Evolutionary conservation across 225 moss, liverwort and hornwort genomes (phyloP), one percentile per base, ranked within the genome.

Genomic region (Takakia lepidozioides): DNA sequence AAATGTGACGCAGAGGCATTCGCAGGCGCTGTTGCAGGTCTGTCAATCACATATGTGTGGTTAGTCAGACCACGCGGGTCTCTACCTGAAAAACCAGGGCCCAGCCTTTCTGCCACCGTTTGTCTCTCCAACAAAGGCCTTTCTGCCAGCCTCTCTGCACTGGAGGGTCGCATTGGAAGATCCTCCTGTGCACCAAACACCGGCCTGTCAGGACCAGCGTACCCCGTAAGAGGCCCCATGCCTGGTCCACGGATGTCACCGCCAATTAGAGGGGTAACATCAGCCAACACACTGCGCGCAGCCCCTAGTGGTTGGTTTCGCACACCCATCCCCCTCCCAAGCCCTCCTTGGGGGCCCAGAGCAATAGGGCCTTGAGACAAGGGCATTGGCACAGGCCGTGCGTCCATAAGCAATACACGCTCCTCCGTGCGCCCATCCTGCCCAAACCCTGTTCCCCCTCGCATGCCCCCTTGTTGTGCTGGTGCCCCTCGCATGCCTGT

Each of bases 361-460:
- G 82, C 91, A 50, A 98, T 71, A 45, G 49, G 58, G 23, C 80
- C 75, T 37, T 82, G 87, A 58, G 90, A 72, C 38, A 90, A 67
- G 10, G 91, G 80, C 80, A 91, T 91, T 1, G 84, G 82, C 25
- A 91, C 64, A 24, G 84, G 67, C 14, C 89, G 81, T 23, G 54
- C 63, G 7, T 93, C 93, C 73, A 85, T 75, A 52, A 74, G 5
- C 27, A 81, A 63, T 13, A 63, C 56, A n/a, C 89, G 76, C 54
- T 98, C 95, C 70, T 90, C 90, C 83, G 76, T 80, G 10, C 93
- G 65, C 25, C 87, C 90, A 67, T 95, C 93, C 68, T 98, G 95
- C 11, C 57, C 70, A 58, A 68, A 76, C 29, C 64, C 66, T 38
- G 68, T 54, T 18, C 59, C 57, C 37, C 36, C 54, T 26, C 84